Evolutionary conservation across 2,329 filamentous ascomycete species (phyloP).

Genomic region (Gliomastix tumulicola): DNA sequence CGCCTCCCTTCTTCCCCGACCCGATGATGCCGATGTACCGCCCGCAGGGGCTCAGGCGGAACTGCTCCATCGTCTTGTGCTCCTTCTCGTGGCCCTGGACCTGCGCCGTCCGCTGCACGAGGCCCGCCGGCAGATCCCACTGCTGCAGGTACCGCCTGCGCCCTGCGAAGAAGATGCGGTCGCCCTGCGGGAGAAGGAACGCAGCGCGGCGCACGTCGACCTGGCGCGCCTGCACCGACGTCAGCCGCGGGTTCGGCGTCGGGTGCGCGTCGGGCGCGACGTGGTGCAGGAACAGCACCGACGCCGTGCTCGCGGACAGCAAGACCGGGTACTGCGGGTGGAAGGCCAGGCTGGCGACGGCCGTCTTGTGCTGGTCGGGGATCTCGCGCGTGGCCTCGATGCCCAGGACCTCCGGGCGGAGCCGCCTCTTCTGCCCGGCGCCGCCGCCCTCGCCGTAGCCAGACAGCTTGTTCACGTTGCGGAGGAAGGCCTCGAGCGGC

Average conservation of each 20-base stretch:
- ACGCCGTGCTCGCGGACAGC: slow-evolving; percentile 80
- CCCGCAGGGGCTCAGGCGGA: slow-evolving; percentile 82
- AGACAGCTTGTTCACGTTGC: slow-evolving; percentile 63
- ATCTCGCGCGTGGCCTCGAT: slow-evolving; percentile 88
- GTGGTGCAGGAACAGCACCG: slow-evolving; percentile 83
- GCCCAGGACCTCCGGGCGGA: slow-evolving; percentile 82
- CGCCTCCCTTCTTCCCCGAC: slow-evolving; percentile 76
- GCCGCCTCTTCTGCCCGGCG: slow-evolving; percentile 54
- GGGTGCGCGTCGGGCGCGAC: slow-evolving; percentile 69
- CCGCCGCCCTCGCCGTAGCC: slow-evolving; percentile 41
- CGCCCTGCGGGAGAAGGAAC: slow-evolving; percentile 67
- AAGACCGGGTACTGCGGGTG: slow-evolving; percentile 85
- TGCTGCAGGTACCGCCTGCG: slow-evolving; percentile 88
- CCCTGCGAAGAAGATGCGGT: slow-evolving; percentile 81
- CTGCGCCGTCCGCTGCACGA: slow-evolving; percentile 74
- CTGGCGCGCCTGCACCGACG: slow-evolving; percentile 77
- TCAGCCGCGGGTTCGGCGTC: slow-evolving; percentile 81
- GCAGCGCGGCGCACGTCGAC: slow-evolving; percentile 80
- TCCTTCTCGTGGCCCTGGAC: slow-evolving; percentile 71
- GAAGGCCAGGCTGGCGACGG: slow-evolving; percentile 79
- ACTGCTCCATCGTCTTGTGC: slow-evolving; percentile 85
- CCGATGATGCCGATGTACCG: slow-evolving; percentile 79
- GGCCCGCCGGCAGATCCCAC: slow-evolving; percentile 80
- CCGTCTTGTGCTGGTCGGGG: slow-evolving; percentile 67
- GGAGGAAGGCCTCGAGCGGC: slow-evolving; percentile 74